Conservation (phyloP, 371 early-diverging fungal species). For the Fennellomyces sp. region DNA sequence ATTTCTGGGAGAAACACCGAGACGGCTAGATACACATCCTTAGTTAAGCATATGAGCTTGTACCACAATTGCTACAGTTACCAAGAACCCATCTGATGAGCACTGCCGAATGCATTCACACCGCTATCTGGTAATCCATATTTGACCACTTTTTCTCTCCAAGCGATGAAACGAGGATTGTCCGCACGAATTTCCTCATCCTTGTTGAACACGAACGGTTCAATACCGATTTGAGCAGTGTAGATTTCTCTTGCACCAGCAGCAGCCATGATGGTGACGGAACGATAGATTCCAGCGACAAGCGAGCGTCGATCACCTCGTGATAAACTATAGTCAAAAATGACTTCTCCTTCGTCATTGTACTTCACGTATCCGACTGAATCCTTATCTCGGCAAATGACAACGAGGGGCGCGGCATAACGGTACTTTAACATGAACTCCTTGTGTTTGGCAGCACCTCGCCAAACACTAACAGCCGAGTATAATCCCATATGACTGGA, state of each 20-base stretch:
- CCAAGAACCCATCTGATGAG: conserved; percentile 68
- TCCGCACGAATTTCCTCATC: conserved; percentile 27
- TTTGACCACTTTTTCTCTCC: conserved; percentile 17
- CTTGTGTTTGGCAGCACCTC: conserved; percentile 52
- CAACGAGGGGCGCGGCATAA: conserved; percentile 46
- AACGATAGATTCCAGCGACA: conserved; percentile 42
- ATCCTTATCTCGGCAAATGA: conserved; percentile 68
- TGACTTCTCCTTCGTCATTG: conserved; percentile 12
- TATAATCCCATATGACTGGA: conserved; percentile 16
- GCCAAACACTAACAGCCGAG: conserved; percentile 28
- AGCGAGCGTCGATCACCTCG: conserved; percentile 51
- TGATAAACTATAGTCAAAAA: conserved; percentile 41
- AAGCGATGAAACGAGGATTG: conserved; percentile 26
- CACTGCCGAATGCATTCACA: conserved; percentile 19
- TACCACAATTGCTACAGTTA: conserved; percentile 13
- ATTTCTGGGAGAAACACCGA: conserved; percentile 51
- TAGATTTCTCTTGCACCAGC: conserved; percentile 66
- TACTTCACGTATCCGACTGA: conserved; percentile 25
- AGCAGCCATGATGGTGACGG: conserved; percentile 54
- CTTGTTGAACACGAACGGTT: conserved; percentile 31
- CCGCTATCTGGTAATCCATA: conserved; percentile 18
- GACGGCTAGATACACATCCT: conserved; percentile 41
- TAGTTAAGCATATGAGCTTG: neutral
- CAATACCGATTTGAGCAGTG: conserved; percentile 40
- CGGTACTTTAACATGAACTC: conserved; percentile 44